phyloP scores from a whole-genome alignment of 768 basidiomycete species.

The Wakefieldia striispora region DNA sequence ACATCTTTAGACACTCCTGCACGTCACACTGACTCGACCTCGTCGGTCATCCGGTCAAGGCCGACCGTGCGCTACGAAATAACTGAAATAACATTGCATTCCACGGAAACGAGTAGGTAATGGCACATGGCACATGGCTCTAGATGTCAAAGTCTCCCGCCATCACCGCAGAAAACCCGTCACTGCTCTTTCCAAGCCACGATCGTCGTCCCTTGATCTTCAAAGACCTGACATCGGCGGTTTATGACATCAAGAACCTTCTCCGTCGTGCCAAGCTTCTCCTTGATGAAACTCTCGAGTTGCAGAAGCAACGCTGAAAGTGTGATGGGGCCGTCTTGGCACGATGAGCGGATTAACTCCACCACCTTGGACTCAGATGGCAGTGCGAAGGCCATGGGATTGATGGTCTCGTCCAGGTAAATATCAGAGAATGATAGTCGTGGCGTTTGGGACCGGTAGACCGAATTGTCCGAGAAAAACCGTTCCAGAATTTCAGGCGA shows the following conservation, averaged over 20 bases:
- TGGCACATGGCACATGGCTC: background rate
- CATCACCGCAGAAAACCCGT: constrained; percentile 10
- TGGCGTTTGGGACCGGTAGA: constrained; percentile 46
- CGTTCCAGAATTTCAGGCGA: constrained; percentile 51
- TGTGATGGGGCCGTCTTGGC: constrained; percentile 40
- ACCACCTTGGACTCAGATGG: constrained; percentile 79
- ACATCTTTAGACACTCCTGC: constrained; percentile 1
- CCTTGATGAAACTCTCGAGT: constrained; percentile 22
- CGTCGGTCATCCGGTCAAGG: background rate
- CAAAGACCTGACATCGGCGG: constrained; percentile 62
- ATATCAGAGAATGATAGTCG: constrained; percentile 41
- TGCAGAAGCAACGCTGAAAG: constrained; percentile 22
- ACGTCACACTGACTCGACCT: background rate
- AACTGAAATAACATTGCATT: too few species aligned
- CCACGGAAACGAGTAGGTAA: background rate
- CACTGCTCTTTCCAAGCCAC: constrained; percentile 26
- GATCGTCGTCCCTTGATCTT: constrained; percentile 40
- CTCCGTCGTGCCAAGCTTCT: constrained; percentile 60
- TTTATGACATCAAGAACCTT: constrained; percentile 77
- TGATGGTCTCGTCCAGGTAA: constrained; percentile 24
- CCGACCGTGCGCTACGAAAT: background rate
- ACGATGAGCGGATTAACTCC: constrained; percentile 45
- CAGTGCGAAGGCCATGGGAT: constrained; percentile 49
- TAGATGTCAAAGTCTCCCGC: constrained; percentile 10
- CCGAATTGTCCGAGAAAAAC: constrained; percentile 66